Percentiles rank a stretch among this genome's conserved stretches.
These are phyloP conservation scores for Chlorella ohadii DNA, from an alignment of 139 green algal genomes.

Conservation along the genomic window DNA sequence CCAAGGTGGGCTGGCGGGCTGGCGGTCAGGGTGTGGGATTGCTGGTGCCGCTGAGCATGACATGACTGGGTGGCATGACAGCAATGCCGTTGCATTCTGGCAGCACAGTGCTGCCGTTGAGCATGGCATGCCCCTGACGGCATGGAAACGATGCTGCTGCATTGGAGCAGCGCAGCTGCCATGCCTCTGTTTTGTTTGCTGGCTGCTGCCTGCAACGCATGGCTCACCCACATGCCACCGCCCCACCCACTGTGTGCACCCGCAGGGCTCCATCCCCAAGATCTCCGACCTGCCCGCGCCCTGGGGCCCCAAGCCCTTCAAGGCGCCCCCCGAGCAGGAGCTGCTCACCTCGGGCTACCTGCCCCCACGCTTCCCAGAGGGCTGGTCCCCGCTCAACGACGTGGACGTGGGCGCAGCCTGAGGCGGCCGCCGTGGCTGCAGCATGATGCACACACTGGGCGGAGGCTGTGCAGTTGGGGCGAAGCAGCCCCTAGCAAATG, in stretches of 20 bases:
- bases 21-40: not conserved
- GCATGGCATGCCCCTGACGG: too few species aligned
- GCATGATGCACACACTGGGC: not conserved
- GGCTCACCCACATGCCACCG: too few species aligned
- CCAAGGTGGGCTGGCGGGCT: conserved; percentile 9
- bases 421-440: not conserved
- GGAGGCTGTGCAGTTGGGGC: too few species aligned
- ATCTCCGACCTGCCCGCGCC: conserved; percentile 55
- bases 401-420: not conserved
- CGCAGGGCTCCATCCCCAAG: conserved; percentile 36
- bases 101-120: too few species aligned
- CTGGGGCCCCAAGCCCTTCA: conserved; percentile 53
- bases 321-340: not conserved
- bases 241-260: too few species aligned
- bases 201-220: too few species aligned
- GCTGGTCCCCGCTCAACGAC: conserved; percentile 33
- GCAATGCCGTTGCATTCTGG: too few species aligned
- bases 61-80: too few species aligned
- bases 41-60: not conserved
- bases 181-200: too few species aligned
- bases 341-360: conserved; percentile 28
- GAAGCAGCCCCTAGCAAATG: too few species aligned
- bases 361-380: conserved; percentile 42
- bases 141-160: too few species aligned
- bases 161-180: too few species aligned